These are phyloP conservation scores for Alternaria brassicae DNA, from an alignment of 2,329 filamentous ascomycete genomes.

Conservation along the genomic window DNA sequence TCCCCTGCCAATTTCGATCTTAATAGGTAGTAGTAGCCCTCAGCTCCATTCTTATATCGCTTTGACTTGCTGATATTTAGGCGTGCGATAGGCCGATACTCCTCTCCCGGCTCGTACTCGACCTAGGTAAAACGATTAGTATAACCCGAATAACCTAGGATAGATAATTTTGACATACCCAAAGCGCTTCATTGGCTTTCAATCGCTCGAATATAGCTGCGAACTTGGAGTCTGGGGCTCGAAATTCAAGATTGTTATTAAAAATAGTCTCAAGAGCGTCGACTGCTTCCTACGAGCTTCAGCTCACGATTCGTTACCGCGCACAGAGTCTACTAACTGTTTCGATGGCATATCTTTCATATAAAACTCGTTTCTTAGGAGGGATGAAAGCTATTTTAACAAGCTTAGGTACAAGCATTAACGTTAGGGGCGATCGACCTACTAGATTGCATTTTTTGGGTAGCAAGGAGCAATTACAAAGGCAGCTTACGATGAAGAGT, in stretches of 20 bases:
- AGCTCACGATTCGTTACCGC: not conserved
- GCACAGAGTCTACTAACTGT: not conserved
- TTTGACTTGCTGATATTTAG: slow-evolving; percentile 10
- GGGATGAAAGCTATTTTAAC: not conserved
- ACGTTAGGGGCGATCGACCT: not conserved
- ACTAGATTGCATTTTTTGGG: not conserved
- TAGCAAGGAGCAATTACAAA: not conserved
- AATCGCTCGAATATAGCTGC: not conserved
- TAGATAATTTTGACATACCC: not conserved
- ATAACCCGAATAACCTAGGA: not conserved
- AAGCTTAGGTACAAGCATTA: not conserved
- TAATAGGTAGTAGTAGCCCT: slow-evolving; percentile 15
- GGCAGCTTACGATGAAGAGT: not conserved
- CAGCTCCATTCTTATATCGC: slow-evolving; percentile 1
- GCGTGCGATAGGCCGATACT: slow-evolving; percentile 13
- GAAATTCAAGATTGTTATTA: slow-evolving; percentile 13
- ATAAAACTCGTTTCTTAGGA: not conserved
- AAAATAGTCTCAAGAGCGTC: slow-evolving; percentile 14
- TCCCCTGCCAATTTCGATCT: not conserved
- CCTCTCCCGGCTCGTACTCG: slow-evolving; percentile 4
- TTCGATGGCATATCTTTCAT: slow-evolving; percentile 1
- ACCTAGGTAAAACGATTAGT: not conserved
- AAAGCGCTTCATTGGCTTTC: slow-evolving; percentile 4
- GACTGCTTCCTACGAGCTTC: slow-evolving; percentile 7
- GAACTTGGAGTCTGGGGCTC: slow-evolving; percentile 5